Conservation (phyloP, 1,284 basidiomycete genomes). For the Cryptococcus maquisensis region DNA sequence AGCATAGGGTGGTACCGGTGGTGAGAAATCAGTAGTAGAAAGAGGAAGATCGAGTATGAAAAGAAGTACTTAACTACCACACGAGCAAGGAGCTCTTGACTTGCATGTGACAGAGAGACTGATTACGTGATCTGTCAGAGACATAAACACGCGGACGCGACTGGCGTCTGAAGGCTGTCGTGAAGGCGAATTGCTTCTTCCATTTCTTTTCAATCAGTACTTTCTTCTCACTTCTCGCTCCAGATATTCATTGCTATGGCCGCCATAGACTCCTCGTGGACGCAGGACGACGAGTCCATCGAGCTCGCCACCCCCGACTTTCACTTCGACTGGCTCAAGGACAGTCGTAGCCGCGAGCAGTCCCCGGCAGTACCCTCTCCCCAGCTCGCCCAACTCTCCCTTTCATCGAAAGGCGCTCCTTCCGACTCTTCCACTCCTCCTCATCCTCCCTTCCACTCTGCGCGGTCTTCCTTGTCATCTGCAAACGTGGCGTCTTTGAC, state of each 20-base stretch:
- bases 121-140: too few relatives aligned
- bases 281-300: slow-evolving; percentile 31
- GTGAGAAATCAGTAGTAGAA: background rate
- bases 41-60: background rate
- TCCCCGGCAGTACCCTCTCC: too few relatives aligned
- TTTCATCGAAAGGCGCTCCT: too few relatives aligned
- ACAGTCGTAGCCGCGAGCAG: background rate
- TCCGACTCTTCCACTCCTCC: too few relatives aligned
- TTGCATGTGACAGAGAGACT: too few relatives aligned
- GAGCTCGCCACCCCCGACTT: slow-evolving; percentile 37
- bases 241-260: background rate
- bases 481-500: slow-evolving; percentile 22
- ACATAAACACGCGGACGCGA: background rate
- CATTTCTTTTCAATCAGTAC: too few relatives aligned
- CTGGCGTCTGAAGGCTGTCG: background rate
- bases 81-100: too few relatives aligned
- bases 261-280: slow-evolving; percentile 2
- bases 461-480: slow-evolving; percentile 31
- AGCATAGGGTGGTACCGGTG: background rate
- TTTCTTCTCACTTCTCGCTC: background rate
- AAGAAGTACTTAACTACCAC: background rate
- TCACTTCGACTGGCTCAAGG: slow-evolving; percentile 35
- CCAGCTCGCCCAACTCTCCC: too few relatives aligned
- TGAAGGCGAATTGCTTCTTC: too few relatives aligned
- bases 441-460: slow-evolving; percentile 5